A percentile compares a stretch with the other conserved stretches of the same genome.
These are phyloP conservation scores for Quercus gilva DNA, from an alignment of 306 rosid genomes.

Conservation along the genomic window DNA sequence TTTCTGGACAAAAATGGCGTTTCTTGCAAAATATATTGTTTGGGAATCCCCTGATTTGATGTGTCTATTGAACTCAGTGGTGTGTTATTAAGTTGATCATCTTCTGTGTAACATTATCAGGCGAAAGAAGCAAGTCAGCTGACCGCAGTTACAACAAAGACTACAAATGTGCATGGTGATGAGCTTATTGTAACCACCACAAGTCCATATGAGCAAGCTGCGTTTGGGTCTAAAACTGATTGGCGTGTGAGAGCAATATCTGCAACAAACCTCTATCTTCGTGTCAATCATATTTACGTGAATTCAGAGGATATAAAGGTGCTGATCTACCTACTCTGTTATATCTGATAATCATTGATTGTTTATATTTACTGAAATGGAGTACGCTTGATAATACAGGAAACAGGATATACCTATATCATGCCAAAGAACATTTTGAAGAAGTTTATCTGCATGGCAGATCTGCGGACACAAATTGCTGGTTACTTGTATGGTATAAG, in stretches of 20 bases:
- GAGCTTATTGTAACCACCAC: conserved; percentile 94
- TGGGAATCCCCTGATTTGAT: too few relatives aligned
- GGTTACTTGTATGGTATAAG: conserved; percentile 95
- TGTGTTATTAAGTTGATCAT: neutral
- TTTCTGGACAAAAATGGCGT: neutral
- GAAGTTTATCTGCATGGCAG: conserved; percentile 95
- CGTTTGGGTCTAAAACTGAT: conserved; percentile 93
- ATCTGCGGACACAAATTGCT: conserved; percentile 92
- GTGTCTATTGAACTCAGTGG: too few relatives aligned
- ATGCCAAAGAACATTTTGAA: conserved; percentile 99
- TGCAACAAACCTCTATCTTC: conserved; percentile 91
- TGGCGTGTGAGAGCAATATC: conserved; percentile 99
- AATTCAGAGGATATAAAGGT: conserved; percentile 99
- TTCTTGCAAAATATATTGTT: too few relatives aligned
- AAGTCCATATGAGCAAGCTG: conserved; percentile 96
- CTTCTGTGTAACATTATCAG: conserved; percentile 35
- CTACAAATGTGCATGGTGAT: conserved; percentile 94
- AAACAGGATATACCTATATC: conserved; percentile 98
- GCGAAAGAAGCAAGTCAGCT: conserved; percentile 88
- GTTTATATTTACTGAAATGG: conserved; percentile 14
- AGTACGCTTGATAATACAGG: conserved; percentile 50
- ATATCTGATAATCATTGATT: neutral
- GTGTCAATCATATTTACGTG: conserved; percentile 96
- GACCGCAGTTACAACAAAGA: conserved; percentile 91
- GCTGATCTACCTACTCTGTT: conserved; percentile 1